Base-by-base conservation (phyloP, 2,329 filamentous ascomycete species). In the Endoconidiophora polonica region DNA sequence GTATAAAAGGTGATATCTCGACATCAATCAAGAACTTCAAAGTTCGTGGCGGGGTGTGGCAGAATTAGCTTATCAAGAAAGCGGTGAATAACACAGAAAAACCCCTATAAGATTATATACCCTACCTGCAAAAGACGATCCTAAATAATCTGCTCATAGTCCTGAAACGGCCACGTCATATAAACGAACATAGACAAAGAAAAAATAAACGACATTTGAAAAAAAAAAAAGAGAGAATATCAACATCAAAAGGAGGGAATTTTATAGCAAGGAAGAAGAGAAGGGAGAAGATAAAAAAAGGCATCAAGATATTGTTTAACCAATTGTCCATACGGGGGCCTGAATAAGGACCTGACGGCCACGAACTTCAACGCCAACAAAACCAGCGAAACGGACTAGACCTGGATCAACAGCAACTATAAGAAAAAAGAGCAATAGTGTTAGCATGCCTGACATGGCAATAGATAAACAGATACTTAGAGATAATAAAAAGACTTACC, bases 271-370 rank as follows among this genome's bases (percentile, higher is more conserved):
- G 24, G 36, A 47, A 29, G 18, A 22, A 52, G 40, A 40, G 44
- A 53, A 54, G 49, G 57, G 55, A 55, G 54, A 52, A 46, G 50
- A 57, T 48, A 57, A 45, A 9, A 45, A 50, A 24, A 29, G 39
- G 22, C 20, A 52, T 46, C 23, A 48, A 36, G 39, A 39, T 48
- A 23, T 23, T 46, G 46, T 50, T 42, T 16, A 68, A 48, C 59
- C 60, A 53, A 79, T 56, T 9, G 71, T 72, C 77, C 77, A 90
- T 29, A 88, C 79, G 12, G 83, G 83, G 18, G 84, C 81, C 66
- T 86, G 86, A 54, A 77, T 68, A 58, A 90, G 66, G 44, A 87
- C 79, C 63, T 84, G 84, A 53, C 83, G 75, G 20, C 83, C 82
- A 55, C 81, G 70, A 5, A 90, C 83, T 64, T 88, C 83, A 29